These are phyloP conservation scores for Phlebiopsis flavidoalba DNA, from an alignment of 768 basidiomycete species.

Conservation along the genomic window DNA sequence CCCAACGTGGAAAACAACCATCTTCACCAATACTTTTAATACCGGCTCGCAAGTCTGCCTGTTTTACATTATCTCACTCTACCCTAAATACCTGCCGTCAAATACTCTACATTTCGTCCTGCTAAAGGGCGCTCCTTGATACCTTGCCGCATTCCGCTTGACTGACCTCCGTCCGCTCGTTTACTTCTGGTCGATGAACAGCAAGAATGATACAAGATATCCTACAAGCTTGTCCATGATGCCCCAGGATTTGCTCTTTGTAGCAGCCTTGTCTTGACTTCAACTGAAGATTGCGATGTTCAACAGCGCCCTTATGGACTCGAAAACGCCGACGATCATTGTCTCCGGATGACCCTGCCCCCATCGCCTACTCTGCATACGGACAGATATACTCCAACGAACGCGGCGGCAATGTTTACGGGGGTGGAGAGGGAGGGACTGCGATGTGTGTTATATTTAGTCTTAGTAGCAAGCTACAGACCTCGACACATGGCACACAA, in stretches of 20 bases:
- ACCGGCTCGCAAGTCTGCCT: neutral
- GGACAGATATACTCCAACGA: conserved; percentile 50
- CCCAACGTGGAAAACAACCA: conserved; percentile 5
- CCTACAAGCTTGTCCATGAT: conserved; percentile 17
- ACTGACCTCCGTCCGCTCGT: conserved; percentile 8
- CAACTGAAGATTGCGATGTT: neutral
- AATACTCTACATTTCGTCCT: neutral
- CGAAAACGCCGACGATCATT: conserved; percentile 9
- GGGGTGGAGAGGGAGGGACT: too few species aligned
- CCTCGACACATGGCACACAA: conserved; percentile 28
- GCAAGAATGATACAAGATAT: conserved; percentile 13
- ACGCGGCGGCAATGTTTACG: conserved; percentile 30
- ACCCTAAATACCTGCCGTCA: neutral
- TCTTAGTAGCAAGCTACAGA: conserved; percentile 37
- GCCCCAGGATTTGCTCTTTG: conserved; percentile 35
- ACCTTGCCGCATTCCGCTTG: too few species aligned
- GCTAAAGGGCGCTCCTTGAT: too few species aligned
- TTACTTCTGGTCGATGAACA: conserved; percentile 6
- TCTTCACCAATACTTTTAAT: neutral
- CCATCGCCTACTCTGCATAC: conserved; percentile 36
- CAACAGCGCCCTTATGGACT: conserved; percentile 7
- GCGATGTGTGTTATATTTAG: too few species aligned
- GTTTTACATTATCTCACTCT: neutral
- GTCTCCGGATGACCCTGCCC: conserved; percentile 30
- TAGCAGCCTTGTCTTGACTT: neutral